A percentile compares a stretch with the other conserved stretches of the same genome.
Evolutionary conservation across 306 rosid species (phyloP).

Genomic region (Fragaria nilgerrensis): DNA sequence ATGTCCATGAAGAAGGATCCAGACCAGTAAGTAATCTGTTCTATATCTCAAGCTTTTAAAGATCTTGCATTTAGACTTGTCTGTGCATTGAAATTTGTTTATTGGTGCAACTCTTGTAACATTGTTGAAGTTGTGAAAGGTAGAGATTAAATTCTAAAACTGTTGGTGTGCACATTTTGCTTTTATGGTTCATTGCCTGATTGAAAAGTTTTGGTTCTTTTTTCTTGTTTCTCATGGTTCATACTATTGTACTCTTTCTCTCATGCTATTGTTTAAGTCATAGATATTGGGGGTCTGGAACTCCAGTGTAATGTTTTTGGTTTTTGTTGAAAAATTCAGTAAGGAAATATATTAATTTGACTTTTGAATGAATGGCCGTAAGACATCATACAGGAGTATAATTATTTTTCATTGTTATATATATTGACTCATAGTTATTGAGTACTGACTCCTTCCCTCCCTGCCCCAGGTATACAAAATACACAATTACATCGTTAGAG

Average conservation of each 20-base stretch:
- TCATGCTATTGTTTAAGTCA: background rate
- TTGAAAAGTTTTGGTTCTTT: background rate
- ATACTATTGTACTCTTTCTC: background rate
- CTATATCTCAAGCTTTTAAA: background rate
- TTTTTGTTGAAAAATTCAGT: background rate
- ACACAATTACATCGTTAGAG: slow-evolving; percentile 88
- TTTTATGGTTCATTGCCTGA: slow-evolving; percentile 10
- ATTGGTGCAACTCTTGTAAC: background rate
- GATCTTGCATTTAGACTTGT: slow-evolving; percentile 3
- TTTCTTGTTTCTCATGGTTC: background rate
- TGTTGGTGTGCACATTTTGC: background rate
- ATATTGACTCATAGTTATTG: slow-evolving; percentile 10
- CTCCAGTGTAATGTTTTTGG: background rate
- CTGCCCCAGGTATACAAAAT: slow-evolving; percentile 73
- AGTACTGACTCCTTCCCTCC: slow-evolving; percentile 31
- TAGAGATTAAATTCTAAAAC: background rate
- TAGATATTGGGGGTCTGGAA: slow-evolving; percentile 1
- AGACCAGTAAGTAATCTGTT: slow-evolving; percentile 70
- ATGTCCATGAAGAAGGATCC: slow-evolving; percentile 82
- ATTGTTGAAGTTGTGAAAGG: background rate
- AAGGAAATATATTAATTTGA: background rate
- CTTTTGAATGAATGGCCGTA: background rate
- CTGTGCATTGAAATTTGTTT: background rate
- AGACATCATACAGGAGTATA: background rate
- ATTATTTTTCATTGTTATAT: background rate